Evolutionary conservation across 495 filamentous ascomycete species (phyloP), one percentile per base, ranked within the genome.

Genomic region (Wilcoxina mikolae): DNA sequence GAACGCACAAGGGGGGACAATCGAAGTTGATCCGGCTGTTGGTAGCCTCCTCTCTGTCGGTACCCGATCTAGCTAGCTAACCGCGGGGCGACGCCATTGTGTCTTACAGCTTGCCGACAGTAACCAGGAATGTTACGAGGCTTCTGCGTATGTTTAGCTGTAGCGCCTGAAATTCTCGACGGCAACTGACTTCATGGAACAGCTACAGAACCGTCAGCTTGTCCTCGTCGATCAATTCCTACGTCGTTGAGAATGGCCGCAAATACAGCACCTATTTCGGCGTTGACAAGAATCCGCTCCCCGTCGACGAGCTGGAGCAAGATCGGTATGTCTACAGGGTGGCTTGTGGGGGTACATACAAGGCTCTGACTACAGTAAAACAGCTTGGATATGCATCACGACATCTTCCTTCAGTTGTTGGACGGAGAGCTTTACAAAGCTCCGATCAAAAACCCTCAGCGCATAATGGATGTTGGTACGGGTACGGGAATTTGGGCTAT

Each of bases 391-490:
- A 15, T 49, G 15, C 46, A 49, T 12, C 46, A 49, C 12, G 46
- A 49, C 15, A 29, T 49, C 46, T 49, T 49, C 25, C 12, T 49
- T 7, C 12, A 28, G 1, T 20, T 49, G 24, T 25, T 49, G 15
- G 46, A 29, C 12, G 25, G 46, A 27, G 23, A 29, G 20, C 20
- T 49, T 15, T 23, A 49, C 46, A 27, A 15, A 15, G 46, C 46
- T 28, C 46, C 46, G 10, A 43, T 43, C 39, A 18, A 18, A 20
- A 43, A 43, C 5, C 39, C 39, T 5, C 7, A 68, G 23, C 59
- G 53, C 3, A 61, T 72, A n/a, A 57, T 73, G 3, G 70, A 75
- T 52, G 46, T 72, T 9, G 70, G 69, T 7, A 77, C 75, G 1
- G 76, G 76, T 17, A 61, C 60, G 28, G 55, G 56, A 54, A 61